Evolutionary conservation across 345 rosid species (phyloP).

Genomic region (Jatropha curcas): DNA sequence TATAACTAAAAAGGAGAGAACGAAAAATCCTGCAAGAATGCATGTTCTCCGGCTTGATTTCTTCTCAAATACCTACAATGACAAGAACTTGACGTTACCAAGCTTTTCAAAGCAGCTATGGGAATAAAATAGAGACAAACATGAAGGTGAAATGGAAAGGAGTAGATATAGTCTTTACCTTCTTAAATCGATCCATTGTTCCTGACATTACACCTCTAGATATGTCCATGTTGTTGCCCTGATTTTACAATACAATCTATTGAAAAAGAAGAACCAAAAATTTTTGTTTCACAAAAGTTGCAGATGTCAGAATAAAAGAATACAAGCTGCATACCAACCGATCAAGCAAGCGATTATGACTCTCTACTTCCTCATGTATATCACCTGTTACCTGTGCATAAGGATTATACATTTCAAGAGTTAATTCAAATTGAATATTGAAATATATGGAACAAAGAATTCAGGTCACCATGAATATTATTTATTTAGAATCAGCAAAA

Average conservation of each 20-base stretch:
- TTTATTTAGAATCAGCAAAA: conserved; percentile 5
- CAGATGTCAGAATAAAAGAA: conserved; percentile 10
- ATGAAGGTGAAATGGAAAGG: not conserved
- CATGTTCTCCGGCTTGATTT: conserved; percentile 69
- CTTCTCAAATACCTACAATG: conserved; percentile 76
- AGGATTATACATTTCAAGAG: not conserved
- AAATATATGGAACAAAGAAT: not conserved
- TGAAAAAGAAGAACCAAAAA: conserved; percentile 13
- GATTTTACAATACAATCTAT: conserved; percentile 28
- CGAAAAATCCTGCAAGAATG: conserved; percentile 56
- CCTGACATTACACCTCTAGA: conserved; percentile 87
- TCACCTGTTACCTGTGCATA: conserved; percentile 75
- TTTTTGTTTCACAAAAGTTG: not conserved
- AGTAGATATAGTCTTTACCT: conserved; percentile 39
- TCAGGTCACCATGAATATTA: too few species aligned
- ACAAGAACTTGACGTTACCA: conserved; percentile 16
- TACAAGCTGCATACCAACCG: conserved; percentile 46
- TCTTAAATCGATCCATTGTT: conserved; percentile 81
- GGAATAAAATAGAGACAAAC: conserved; percentile 9
- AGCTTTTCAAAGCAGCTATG: conserved; percentile 6
- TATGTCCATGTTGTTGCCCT: conserved; percentile 87
- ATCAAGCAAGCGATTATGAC: conserved; percentile 80
- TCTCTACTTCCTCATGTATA: conserved; percentile 86
- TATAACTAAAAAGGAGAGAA: conserved; percentile 52
- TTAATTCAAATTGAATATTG: not conserved